A percentile compares a stretch with the other conserved stretches of the same genome.
Evolutionary conservation across 2,329 filamentous ascomycete genomes (phyloP).

Genomic region (Thermochaetoides dissita): DNA sequence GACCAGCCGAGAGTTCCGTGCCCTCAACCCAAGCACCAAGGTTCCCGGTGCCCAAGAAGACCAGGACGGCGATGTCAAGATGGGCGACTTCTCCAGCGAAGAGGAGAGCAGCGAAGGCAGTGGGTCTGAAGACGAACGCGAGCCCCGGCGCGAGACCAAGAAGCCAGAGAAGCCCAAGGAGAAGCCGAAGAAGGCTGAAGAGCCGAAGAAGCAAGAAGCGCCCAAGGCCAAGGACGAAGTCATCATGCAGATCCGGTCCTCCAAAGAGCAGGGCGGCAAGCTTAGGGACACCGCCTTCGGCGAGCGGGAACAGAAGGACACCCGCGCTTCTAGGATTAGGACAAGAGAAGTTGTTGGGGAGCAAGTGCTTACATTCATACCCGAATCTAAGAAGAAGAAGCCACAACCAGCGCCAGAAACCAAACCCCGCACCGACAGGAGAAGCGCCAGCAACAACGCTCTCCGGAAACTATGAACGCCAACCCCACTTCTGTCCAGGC

Average conservation of each 20-base stretch:
- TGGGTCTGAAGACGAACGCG: conserved; percentile 28
- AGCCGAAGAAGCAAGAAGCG: conserved; percentile 24
- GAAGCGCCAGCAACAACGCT: conserved; percentile 64
- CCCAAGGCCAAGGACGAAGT: conserved; percentile 34
- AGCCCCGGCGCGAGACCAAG: conserved; percentile 22
- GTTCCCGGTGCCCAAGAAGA: conserved; percentile 24
- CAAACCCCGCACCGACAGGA: conserved; percentile 26
- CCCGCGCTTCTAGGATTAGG: conserved; percentile 30
- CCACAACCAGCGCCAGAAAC: conserved; percentile 20
- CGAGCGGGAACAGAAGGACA: conserved; percentile 37
- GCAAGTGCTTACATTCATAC: conserved; percentile 60
- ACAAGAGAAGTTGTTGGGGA: conserved; percentile 43
- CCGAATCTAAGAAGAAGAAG: conserved; percentile 40
- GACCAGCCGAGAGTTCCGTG: conserved; percentile 68
- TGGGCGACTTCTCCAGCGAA: conserved; percentile 5
- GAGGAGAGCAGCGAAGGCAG: conserved; percentile 1
- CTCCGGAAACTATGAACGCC: conserved; percentile 49
- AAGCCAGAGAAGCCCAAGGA: conserved; percentile 20
- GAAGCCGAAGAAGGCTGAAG: conserved; percentile 19
- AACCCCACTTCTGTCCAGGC: conserved; percentile 9
- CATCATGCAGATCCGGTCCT: conserved; percentile 51
- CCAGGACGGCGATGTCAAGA: conserved; percentile 11
- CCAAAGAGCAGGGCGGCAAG: conserved; percentile 27
- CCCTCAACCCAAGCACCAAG: conserved; percentile 76
- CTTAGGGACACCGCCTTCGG: conserved; percentile 43